Percentiles rank a stretch among this genome's conserved stretches.
phyloP scores from a whole-genome alignment of 306 rosid genomes.

The Quercus cerris region DNA sequence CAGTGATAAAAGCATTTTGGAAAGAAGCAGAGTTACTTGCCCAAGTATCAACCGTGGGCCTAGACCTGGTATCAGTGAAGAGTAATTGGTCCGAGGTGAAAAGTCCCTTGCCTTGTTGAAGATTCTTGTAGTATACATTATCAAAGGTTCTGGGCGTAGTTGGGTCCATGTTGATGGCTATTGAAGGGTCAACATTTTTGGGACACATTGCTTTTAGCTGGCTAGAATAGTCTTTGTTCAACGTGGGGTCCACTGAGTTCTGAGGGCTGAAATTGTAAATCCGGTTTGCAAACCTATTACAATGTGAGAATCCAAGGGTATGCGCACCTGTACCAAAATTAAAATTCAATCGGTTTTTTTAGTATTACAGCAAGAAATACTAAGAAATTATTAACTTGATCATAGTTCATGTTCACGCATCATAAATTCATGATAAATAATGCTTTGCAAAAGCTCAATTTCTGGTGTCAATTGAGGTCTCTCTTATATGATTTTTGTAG shows the following conservation, averaged over 20 bases:
- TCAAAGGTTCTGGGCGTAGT: conserved; percentile 56
- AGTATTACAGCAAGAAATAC: too few species aligned
- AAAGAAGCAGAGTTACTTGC: conserved; percentile 40
- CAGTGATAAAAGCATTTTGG: conserved; percentile 44
- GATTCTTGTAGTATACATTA: conserved; percentile 59
- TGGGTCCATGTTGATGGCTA: conserved; percentile 86
- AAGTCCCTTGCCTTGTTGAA: conserved; percentile 52
- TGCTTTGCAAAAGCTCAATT: too few species aligned
- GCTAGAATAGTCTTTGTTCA: conserved; percentile 34
- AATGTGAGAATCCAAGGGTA: conserved; percentile 77
- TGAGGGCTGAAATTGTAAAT: conserved; percentile 43
- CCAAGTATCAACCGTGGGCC: conserved; percentile 45
- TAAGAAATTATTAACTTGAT: too few species aligned
- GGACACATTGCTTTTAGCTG: conserved; percentile 57
- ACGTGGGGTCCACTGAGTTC: conserved; percentile 45
- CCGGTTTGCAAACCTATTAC: conserved; percentile 45
- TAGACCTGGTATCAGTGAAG: conserved; percentile 51
- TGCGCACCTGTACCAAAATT: conserved; percentile 57
- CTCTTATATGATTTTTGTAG: too few species aligned
- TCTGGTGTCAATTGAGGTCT: too few species aligned
- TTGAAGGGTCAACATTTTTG: conserved; percentile 48
- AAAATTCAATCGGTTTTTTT: neutral
- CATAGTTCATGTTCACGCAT: neutral
- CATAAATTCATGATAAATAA: neutral
- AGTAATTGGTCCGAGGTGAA: conserved; percentile 72